Evolutionary conservation across 2,329 filamentous ascomycete species (phyloP).

Genomic region (Phialophora verrucosa): DNA sequence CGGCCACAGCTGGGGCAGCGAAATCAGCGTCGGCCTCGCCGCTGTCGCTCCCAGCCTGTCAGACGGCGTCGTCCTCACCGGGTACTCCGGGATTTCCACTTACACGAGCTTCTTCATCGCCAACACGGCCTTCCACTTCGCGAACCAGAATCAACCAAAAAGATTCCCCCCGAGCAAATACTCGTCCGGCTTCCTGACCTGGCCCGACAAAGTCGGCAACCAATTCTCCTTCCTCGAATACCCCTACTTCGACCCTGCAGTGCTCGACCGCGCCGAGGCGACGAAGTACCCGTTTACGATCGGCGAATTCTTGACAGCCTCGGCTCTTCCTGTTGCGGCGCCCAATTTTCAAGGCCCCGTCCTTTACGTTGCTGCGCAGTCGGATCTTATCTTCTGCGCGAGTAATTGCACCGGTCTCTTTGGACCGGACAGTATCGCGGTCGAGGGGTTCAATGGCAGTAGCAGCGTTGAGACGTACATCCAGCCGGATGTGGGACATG

Average conservation of each 20-base stretch:
- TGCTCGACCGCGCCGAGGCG: conserved; percentile 53
- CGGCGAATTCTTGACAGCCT: conserved; percentile 40
- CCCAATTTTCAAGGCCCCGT: conserved; percentile 39
- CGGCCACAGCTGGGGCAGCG: conserved; percentile 48
- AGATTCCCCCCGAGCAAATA: conserved; percentile 53
- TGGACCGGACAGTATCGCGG: conserved; percentile 33
- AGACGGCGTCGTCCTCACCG: conserved; percentile 50
- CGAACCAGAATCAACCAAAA: conserved; percentile 36
- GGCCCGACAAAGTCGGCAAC: conserved; percentile 59
- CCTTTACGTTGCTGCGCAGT: conserved; percentile 40
- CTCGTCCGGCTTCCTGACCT: conserved; percentile 54
- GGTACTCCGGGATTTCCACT: conserved; percentile 52
- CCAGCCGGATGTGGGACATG: conserved; percentile 41
- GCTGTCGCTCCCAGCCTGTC: conserved; percentile 44
- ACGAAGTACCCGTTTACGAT: conserved; percentile 41
- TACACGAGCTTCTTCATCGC: conserved; percentile 49
- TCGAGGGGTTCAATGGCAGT: conserved; percentile 33
- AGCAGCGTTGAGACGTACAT: conserved; percentile 40
- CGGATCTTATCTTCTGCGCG: conserved; percentile 40
- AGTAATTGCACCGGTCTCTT: conserved; percentile 41
- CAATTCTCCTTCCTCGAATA: conserved; percentile 55
- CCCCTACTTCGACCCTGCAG: conserved; percentile 60
- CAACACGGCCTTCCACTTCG: conserved; percentile 42
- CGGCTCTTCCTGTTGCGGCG: conserved; percentile 21
- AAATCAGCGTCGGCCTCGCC: conserved; percentile 44